Conservation (phyloP, 768 basidiomycete genomes). For the Hortiboletus campestris region DNA sequence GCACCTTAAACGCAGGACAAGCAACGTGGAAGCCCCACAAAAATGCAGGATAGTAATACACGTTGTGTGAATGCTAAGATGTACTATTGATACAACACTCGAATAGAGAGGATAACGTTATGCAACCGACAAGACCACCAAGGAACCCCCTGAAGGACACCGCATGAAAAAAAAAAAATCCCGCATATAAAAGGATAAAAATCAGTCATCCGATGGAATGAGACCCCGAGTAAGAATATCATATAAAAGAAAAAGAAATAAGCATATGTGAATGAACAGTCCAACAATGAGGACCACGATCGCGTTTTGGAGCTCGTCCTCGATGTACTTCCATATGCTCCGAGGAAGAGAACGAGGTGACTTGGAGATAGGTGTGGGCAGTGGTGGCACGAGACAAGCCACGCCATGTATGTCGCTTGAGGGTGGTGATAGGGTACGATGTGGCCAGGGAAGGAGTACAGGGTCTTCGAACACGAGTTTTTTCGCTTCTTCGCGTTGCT, state of each 20-base stretch:
- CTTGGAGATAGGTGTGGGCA: background rate
- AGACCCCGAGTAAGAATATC: conserved; percentile 29
- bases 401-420: background rate
- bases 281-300: conserved; percentile 25
- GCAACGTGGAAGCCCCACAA: too few species aligned
- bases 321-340: conserved; percentile 18
- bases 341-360: conserved; percentile 10
- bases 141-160: conserved; percentile 7
- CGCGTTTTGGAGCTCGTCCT: conserved; percentile 30
- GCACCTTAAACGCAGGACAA: background rate
- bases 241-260: conserved; percentile 29
- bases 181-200: background rate
- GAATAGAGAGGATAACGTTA: background rate
- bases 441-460: conserved; percentile 15
- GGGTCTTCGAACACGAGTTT: conserved; percentile 26
- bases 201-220: conserved; percentile 27
- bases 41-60: conserved; percentile 1
- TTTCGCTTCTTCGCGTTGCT: conserved; percentile 21
- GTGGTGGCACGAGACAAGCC: background rate
- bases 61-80: background rate
- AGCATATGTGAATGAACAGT: conserved; percentile 26
- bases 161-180: conserved; percentile 6
- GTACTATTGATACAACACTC: conserved; percentile 17
- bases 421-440: conserved; percentile 17
- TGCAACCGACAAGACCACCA: background rate